Percentiles rank a stretch among this genome's conserved stretches.
Conservation (phyloP, 345 rosid genomes). For the Gossypium rotundifolium region DNA sequence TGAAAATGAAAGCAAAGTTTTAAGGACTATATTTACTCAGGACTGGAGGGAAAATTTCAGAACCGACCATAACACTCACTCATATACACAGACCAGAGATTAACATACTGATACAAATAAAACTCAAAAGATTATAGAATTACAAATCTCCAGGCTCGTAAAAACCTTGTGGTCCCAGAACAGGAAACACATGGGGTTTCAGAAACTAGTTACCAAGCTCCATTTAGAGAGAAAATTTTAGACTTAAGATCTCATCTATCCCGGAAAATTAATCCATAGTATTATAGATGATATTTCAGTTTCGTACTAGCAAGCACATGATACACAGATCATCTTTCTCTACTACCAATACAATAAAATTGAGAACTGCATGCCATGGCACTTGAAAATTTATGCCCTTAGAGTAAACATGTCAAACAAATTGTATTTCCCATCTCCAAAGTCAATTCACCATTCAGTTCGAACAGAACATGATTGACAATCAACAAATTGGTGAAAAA, state of each 20-base stretch:
- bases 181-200: background rate
- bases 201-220: background rate
- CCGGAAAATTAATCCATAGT: background rate
- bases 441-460: background rate
- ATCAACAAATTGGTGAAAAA: background rate
- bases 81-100: background rate
- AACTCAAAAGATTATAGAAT: background rate
- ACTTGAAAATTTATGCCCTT: background rate
- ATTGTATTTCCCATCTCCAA: background rate
- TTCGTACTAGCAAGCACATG: background rate
- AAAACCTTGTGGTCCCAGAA: background rate
- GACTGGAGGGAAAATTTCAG: background rate
- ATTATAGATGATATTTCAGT: background rate
- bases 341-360: background rate
- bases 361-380: background rate
- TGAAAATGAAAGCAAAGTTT: background rate
- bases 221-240: background rate
- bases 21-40: background rate
- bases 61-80: background rate
- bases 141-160: background rate
- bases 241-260: background rate
- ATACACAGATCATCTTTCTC: background rate
- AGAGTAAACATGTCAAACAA: background rate
- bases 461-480: background rate
- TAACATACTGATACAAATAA: background rate